phyloP scores from a whole-genome alignment of 225 moss, liverwort and hornwort species.

The Thuidium tamariscinum region DNA sequence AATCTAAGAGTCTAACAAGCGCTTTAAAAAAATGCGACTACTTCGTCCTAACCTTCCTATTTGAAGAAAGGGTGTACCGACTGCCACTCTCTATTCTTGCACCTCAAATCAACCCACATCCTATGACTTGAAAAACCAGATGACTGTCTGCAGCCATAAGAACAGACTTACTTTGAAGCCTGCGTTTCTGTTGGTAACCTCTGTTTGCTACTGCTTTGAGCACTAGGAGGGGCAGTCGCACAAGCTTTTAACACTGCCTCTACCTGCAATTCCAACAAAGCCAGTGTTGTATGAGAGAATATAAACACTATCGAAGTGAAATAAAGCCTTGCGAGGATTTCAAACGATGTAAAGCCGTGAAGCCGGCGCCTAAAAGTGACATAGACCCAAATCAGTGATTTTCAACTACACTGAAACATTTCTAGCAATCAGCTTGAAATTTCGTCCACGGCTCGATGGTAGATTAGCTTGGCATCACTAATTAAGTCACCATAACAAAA shows the following conservation, averaged over 20 bases:
- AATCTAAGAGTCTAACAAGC: background rate
- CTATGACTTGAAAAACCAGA: background rate
- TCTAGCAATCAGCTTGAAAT: background rate
- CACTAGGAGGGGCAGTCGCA: slow-evolving; percentile 28
- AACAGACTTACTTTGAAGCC: slow-evolving; percentile 3
- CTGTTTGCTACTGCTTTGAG: slow-evolving; percentile 4
- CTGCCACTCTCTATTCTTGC: background rate
- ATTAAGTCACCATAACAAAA: background rate
- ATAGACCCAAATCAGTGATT: background rate
- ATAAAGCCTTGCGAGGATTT: background rate
- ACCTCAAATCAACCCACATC: background rate
- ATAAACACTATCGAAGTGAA: background rate
- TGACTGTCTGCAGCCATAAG: background rate
- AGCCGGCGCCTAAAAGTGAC: background rate
- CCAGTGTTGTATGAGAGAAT: background rate
- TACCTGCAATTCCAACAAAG: slow-evolving; percentile 39
- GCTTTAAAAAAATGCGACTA: background rate
- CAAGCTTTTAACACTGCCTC: slow-evolving; percentile 77
- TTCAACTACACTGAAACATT: background rate
- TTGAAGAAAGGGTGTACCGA: background rate
- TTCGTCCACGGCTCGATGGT: background rate
- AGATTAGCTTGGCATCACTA: background rate
- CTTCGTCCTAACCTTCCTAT: background rate
- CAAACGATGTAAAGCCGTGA: background rate
- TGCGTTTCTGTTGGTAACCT: background rate